A percentile compares a stretch with the other conserved stretches of the same genome.
These are phyloP conservation scores for Lactarius indigo DNA, from an alignment of 768 basidiomycete genomes.

Conservation along the genomic window DNA sequence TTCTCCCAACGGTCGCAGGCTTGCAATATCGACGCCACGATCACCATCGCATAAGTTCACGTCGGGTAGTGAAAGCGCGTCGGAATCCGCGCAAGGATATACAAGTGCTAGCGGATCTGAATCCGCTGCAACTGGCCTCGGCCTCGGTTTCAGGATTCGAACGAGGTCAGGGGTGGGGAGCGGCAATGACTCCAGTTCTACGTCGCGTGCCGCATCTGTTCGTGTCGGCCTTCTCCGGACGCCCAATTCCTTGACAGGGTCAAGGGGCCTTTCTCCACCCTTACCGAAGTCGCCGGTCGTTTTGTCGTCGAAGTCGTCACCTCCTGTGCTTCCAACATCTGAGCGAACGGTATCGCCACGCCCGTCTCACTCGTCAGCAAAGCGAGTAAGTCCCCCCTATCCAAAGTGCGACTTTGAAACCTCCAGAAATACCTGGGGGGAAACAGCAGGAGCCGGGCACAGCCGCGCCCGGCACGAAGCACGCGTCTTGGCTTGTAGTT, in stretches of 20 bases:
- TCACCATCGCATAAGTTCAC: constrained; percentile 13
- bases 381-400: constrained; percentile 17
- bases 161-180: constrained; percentile 8
- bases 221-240: constrained; percentile 21
- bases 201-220: constrained; percentile 12
- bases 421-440: not conserved
- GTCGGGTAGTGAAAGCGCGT: constrained; percentile 22
- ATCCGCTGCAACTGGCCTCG: constrained; percentile 20
- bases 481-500: constrained; percentile 22
- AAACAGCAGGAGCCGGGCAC: constrained; percentile 7
- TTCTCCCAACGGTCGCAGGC: constrained; percentile 8
- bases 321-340: constrained; percentile 8
- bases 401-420: not conserved
- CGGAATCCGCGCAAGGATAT: constrained; percentile 19
- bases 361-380: constrained; percentile 8
- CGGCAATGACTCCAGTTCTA: not conserved
- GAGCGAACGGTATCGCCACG: constrained; percentile 6
- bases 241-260: constrained; percentile 9
- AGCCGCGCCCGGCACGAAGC: constrained; percentile 5
- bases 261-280: constrained; percentile 6
- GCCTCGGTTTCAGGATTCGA: constrained; percentile 23
- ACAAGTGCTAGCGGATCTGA: constrained; percentile 22
- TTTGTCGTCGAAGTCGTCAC: constrained; percentile 3
- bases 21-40: constrained; percentile 17
- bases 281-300: constrained; percentile 4